A percentile compares a stretch with the other conserved stretches of the same genome.
Conservation (phyloP, 2,329 filamentous ascomycete genomes). For the Calonectria pseudoturangicola region DNA sequence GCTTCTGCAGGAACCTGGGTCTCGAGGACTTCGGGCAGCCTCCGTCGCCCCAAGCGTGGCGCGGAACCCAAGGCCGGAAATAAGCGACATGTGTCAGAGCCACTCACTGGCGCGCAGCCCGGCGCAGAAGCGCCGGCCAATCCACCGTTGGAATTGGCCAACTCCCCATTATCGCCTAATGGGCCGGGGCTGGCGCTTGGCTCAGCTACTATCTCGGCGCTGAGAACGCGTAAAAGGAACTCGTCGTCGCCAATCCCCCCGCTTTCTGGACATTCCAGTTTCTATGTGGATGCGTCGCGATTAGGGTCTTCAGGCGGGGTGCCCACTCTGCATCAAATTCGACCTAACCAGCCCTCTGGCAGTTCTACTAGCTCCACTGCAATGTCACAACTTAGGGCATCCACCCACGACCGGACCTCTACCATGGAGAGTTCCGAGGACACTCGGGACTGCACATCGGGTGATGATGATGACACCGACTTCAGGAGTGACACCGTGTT, state of each 20-base stretch:
- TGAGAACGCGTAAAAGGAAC: slow-evolving; percentile 63
- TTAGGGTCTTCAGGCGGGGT: slow-evolving; percentile 65
- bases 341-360: slow-evolving; percentile 66
- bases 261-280: slow-evolving; percentile 71
- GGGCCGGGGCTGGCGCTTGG: slow-evolving; percentile 52
- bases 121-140: slow-evolving; percentile 55
- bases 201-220: slow-evolving; percentile 53
- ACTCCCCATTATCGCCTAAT: slow-evolving; percentile 49
- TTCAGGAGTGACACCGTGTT: slow-evolving; percentile 85
- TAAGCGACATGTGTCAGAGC: slow-evolving; percentile 73
- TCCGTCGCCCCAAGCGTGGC: slow-evolving; percentile 73
- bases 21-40: slow-evolving; percentile 71
- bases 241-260: slow-evolving; percentile 75
- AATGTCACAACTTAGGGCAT: slow-evolving; percentile 61
- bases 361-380: slow-evolving; percentile 65
- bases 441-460: slow-evolving; percentile 77
- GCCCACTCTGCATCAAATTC: slow-evolving; percentile 59
- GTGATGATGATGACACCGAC: slow-evolving; percentile 86
- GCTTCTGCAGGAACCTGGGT: slow-evolving; percentile 75
- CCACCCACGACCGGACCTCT: slow-evolving; percentile 65
- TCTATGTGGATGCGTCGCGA: slow-evolving; percentile 72
- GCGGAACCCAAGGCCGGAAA: slow-evolving; percentile 64
- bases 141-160: slow-evolving; percentile 51
- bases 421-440: slow-evolving; percentile 83
- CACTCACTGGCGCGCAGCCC: slow-evolving; percentile 60